phyloP scores from a whole-genome alignment of 2,329 filamentous ascomycete species.

The Elsinoe fawcettii region DNA sequence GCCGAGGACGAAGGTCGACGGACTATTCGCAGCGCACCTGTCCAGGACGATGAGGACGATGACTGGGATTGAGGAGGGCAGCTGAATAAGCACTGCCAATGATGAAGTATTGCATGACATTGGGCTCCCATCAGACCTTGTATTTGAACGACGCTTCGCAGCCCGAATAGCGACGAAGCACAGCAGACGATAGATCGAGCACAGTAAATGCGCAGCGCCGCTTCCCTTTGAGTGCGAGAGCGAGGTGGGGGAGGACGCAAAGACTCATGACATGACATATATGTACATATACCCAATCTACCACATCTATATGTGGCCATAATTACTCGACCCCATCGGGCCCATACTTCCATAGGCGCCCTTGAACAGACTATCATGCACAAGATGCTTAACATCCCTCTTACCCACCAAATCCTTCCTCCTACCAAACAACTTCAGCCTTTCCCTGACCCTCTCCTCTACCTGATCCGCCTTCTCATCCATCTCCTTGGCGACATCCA shows the following conservation, averaged over 20 bases:
- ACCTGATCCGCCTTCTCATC: slow-evolving; percentile 29
- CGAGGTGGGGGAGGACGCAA: background rate
- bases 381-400: slow-evolving; percentile 18
- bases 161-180: no score
- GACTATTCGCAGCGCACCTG: slow-evolving; percentile 28
- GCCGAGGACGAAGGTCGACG: slow-evolving; percentile 35
- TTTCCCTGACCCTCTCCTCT: slow-evolving; percentile 24
- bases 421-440: slow-evolving; percentile 24
- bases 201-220: background rate
- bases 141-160: no score
- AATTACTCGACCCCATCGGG: slow-evolving; percentile 13
- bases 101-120: no score
- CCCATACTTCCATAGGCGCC: slow-evolving; percentile 14
- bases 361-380: slow-evolving; percentile 16
- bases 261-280: background rate
- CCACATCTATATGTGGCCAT: slow-evolving; percentile 10
- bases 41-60: slow-evolving; percentile 38
- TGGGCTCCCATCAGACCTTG: no score
- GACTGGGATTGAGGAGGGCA: slow-evolving; percentile 42
- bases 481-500: slow-evolving; percentile 29
- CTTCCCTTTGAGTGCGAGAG: no score
- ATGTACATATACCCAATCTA: slow-evolving; percentile 5
- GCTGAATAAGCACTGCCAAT: no score
- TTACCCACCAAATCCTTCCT: slow-evolving; percentile 20
- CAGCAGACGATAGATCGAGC: no score